Percentiles rank a stretch among this genome's conserved stretches.
These are phyloP conservation scores for Cyathus striatus DNA, from an alignment of 768 basidiomycete species.

Conservation along the genomic window DNA sequence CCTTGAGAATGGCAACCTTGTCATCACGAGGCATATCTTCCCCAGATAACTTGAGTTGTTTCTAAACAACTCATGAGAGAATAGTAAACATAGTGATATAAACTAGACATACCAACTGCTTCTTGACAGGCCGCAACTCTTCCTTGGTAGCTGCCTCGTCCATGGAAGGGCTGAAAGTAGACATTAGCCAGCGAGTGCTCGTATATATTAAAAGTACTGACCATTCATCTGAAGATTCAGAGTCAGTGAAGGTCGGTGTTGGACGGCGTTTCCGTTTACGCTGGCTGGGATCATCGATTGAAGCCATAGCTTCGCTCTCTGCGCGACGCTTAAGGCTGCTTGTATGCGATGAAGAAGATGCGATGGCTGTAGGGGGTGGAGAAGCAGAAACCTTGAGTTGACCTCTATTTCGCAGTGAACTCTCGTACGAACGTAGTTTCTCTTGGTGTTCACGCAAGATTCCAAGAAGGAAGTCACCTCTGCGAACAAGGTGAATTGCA, in stretches of 20 bases:
- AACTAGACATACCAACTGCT: conserved; percentile 67
- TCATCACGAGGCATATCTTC: conserved; percentile 93
- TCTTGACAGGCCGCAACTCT: conserved; percentile 93
- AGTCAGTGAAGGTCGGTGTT: conserved; percentile 96
- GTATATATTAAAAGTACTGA: conserved; percentile 34
- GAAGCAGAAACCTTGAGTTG: conserved; percentile 69
- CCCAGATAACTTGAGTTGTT: conserved; percentile 91
- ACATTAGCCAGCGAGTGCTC: background rate
- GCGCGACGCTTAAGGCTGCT: conserved; percentile 69
- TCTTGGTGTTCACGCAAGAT: conserved; percentile 85
- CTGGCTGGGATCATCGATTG: conserved; percentile 64
- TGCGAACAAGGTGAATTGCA: conserved; percentile 94
- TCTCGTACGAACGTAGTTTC: conserved; percentile 86
- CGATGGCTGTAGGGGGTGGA: conserved; percentile 67
- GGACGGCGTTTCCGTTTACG: conserved; percentile 86
- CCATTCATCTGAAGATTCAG: conserved; percentile 90
- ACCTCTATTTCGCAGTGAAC: conserved; percentile 66
- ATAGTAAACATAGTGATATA: background rate
- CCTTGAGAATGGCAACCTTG: conserved; percentile 93
- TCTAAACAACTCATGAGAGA: conserved; percentile 39
- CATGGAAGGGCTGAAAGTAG: conserved; percentile 78
- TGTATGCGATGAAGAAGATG: conserved; percentile 61
- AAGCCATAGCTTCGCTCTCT: conserved; percentile 81
- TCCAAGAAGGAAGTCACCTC: conserved; percentile 89
- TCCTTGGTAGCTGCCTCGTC: conserved; percentile 92